phyloP scores from a whole-genome alignment of 1,284 basidiomycete genomes.

The Inonotus obliquus region DNA sequence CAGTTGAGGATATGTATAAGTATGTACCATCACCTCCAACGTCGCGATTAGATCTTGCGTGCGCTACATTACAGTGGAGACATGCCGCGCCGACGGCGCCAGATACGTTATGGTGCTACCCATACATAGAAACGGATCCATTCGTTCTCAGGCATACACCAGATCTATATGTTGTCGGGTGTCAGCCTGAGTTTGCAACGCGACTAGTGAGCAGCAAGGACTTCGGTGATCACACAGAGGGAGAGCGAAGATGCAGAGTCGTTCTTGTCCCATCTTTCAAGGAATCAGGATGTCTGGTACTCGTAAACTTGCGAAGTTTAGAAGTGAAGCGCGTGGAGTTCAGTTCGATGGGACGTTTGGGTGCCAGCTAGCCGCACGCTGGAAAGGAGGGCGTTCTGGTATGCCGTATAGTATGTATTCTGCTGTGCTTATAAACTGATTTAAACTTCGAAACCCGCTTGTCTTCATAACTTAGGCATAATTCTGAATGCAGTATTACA shows the following conservation, averaged over 20 bases:
- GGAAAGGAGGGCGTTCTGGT: neutral
- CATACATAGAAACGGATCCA: constrained; percentile 85
- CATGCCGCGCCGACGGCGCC: constrained; percentile 98
- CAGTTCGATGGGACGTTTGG: neutral
- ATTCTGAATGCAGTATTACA: neutral
- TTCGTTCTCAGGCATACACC: constrained; percentile 85
- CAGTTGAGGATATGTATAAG: constrained; percentile 92
- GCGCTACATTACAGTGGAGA: constrained; percentile 85
- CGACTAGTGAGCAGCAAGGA: constrained; percentile 48
- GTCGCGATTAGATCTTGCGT: constrained; percentile 69
- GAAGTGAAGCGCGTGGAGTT: constrained; percentile 15
- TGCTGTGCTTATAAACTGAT: neutral
- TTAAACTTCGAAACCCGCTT: neutral
- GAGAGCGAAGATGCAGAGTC: constrained; percentile 57
- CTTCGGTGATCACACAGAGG: constrained; percentile 27
- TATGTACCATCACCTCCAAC: constrained; percentile 71
- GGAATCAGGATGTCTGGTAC: constrained; percentile 54
- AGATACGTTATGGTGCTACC: constrained; percentile 98
- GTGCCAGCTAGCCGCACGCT: neutral
- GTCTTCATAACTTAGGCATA: neutral
- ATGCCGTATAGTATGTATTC: neutral
- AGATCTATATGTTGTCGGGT: constrained; percentile 89
- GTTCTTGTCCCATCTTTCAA: constrained; percentile 84
- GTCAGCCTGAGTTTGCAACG: constrained; percentile 83
- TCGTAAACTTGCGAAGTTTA: constrained; percentile 45